Percentiles rank a stretch among this genome's conserved stretches.
These are phyloP conservation scores for Beauveria rudraprayagi DNA, from an alignment of 2,329 filamentous ascomycete species.

Conservation along the genomic window DNA sequence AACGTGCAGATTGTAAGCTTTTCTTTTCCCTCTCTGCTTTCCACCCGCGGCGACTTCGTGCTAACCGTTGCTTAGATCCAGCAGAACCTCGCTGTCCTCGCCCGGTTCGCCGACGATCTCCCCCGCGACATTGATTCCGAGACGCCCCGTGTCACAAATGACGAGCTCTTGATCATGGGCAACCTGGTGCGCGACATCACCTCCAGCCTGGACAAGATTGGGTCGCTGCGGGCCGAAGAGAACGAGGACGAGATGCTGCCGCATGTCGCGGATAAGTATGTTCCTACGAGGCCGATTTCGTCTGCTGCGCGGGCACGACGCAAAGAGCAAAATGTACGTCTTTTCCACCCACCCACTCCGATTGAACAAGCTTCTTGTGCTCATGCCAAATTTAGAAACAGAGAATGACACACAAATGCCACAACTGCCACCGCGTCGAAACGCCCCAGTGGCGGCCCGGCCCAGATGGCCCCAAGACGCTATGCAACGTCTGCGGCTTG, in stretches of 20 bases:
- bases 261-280: not conserved
- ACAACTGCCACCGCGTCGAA: not conserved
- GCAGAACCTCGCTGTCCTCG: not conserved
- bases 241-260: not conserved
- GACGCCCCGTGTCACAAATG: not conserved
- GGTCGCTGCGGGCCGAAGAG: conserved; percentile 3
- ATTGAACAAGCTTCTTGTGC: not conserved
- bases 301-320: not conserved
- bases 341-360: not conserved
- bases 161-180: conserved; percentile 6
- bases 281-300: not conserved
- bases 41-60: too few species aligned
- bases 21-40: too few species aligned
- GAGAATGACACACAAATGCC: conserved; percentile 3
- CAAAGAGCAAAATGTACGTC: not conserved
- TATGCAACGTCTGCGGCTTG: conserved; percentile 10
- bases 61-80: not conserved
- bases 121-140: not conserved
- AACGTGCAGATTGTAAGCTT: conserved; percentile 1
- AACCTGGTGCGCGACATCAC: not conserved
- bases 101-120: conserved; percentile 4
- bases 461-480: conserved; percentile 4
- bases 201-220: conserved; percentile 6
- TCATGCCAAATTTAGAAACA: not conserved
- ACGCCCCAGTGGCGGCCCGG: conserved; percentile 10